Evolutionary conservation across 805 yeast species (phyloP), one percentile per base, ranked within the genome.

Genomic region (Kodamaea kaohsiungensis): DNA sequence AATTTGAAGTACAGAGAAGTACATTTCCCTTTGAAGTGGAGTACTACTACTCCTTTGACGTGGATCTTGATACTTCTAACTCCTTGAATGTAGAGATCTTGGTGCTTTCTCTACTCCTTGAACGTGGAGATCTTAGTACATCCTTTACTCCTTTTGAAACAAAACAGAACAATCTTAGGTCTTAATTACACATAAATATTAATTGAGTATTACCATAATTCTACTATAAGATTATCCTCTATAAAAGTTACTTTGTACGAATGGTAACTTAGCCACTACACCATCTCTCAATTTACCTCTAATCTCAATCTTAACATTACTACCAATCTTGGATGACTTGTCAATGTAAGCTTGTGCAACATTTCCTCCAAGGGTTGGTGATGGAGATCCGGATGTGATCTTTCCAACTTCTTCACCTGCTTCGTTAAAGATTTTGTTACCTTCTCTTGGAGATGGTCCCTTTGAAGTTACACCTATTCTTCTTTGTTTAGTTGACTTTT

Each of bases 391-490:
- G 78, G 98, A 67, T 2, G 78, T 72, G 82, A 85, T 67, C 80
- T 79, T 65, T 47, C 86, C 79, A 67, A 84, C 76, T 37, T 77
- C 76, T 30, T 77, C 73, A 18, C 85, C 85, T 25, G 80, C 83
- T n/a, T 67, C 69, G 50, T 73, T 67, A 59, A 79, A 86, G 12
- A 93, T 81, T 61, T 83, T 83, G 60, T 83, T 77, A 8, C 89
- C 91, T 22, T 86, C 87, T 71, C 99, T 85, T 33, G 98, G 97
- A 1, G 99, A 91, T 9, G 98, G 98, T 1, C 98, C 98, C 59
- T 79, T 80, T 7, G 87, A 83, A 10, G 72, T 69, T 62, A 88
- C 78, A 1, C 98, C 98, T 12, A 91, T 88, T 65, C 99, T 85
- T 54, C 78, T 72, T 27, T 56, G 59, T 49, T 83, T 78, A 38